Evolutionary conservation across 805 yeast genomes (phyloP), one percentile per base, ranked within the genome.

Genomic region (Teunomyces gatunensis): DNA sequence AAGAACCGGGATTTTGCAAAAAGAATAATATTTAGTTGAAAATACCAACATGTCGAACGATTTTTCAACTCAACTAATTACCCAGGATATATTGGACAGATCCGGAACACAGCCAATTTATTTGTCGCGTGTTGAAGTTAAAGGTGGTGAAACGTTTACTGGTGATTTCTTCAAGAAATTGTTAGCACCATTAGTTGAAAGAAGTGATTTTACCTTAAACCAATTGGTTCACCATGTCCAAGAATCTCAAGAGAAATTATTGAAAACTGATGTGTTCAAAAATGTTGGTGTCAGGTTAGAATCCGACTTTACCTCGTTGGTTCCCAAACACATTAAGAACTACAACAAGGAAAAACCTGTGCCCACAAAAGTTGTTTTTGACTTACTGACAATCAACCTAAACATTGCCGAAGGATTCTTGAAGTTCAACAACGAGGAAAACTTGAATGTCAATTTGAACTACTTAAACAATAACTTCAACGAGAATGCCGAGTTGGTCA

Each of bases 401-500:
- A 71, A 67, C 45, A 51, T 57, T 6, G 73, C 68, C 9, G 68
- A 65, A 45, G 68, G 65, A 3, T 63, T 65, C 43, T 57, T 73
- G 27, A 69, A 60, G 42, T 60, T 66, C 50, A 68, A 71, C 55
- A 66, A 60, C 48, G 73, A 71, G 41, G 75, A 71, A 44, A 58
- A 64, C 46, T 57, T 71, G 55, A 68, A 64, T 48, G 60, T 73
- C 36, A 59, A 60, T 40, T 65, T 72, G 51, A 63, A 73, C 49
- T 73, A 76, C 54, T 56, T 69, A 40, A 73, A 73, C 58, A 67
- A 67, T 52, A 70, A 73, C 53, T 69, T 72, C 58, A 47, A 82
- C 83, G 60, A 64, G 69, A 55, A 82, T 72, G 65, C 82, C 58
- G 68, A 71, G 77, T 21, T 71, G 73, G 52, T 90, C 81, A 44